These are phyloP conservation scores for Danielozyma ontarioensis DNA, from an alignment of 805 yeast species.

Conservation along the genomic window DNA sequence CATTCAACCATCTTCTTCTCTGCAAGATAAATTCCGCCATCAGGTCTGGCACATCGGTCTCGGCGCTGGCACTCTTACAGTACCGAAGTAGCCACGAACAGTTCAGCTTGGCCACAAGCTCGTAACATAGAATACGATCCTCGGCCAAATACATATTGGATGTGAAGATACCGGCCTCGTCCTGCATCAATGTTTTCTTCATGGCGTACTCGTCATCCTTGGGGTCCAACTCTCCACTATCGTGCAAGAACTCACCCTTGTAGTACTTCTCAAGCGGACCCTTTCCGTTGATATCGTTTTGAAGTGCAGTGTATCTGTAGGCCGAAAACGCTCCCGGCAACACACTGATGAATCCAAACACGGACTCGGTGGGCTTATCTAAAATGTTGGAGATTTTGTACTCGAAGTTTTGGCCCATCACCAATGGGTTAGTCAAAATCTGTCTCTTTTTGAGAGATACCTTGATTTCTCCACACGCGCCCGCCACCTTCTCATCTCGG, in stretches of 20 bases:
- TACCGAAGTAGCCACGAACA: constrained; percentile 59
- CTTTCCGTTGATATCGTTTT: constrained; percentile 46
- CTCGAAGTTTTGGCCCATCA: constrained; percentile 63
- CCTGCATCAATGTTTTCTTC: constrained; percentile 30
- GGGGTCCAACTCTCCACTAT: constrained; percentile 54
- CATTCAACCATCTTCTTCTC: constrained; percentile 66
- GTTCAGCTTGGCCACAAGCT: constrained; percentile 53
- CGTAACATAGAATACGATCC: constrained; percentile 63
- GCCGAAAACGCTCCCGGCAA: constrained; percentile 70
- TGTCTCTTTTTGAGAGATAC: constrained; percentile 47
- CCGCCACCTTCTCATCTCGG: constrained; percentile 54
- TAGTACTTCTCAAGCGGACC: constrained; percentile 64
- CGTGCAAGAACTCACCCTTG: constrained; percentile 58
- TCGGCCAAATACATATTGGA: constrained; percentile 69
- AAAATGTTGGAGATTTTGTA: constrained; percentile 63
- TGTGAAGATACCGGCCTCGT: constrained; percentile 52
- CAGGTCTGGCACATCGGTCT: constrained; percentile 63
- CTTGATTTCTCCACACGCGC: constrained; percentile 70
- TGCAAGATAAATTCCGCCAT: constrained; percentile 60
- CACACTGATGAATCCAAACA: constrained; percentile 60
- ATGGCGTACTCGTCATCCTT: constrained; percentile 46
- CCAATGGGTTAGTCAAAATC: constrained; percentile 53
- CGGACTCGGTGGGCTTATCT: constrained; percentile 62
- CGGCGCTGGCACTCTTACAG: constrained; percentile 59
- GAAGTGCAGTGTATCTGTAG: constrained; percentile 53